phyloP scores from a whole-genome alignment of 1,284 basidiomycete genomes.

The Marasmius tenuissimus region DNA sequence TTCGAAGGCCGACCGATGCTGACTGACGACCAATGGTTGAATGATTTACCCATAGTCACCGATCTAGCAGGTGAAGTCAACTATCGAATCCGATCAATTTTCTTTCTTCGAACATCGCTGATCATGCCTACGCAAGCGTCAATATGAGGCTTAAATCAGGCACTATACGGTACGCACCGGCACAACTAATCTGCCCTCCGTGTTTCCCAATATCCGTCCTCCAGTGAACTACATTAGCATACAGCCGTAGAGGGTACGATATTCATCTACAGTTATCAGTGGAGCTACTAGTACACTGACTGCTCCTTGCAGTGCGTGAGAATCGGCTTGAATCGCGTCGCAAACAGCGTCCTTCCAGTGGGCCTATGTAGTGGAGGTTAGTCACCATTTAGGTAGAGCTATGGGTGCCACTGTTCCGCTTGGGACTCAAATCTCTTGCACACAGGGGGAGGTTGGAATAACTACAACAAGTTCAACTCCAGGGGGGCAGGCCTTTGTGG shows the following conservation, averaged over 20 bases:
- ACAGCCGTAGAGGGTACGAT: conserved; percentile 41
- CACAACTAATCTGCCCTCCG: too few species aligned
- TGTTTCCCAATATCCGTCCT: too few species aligned
- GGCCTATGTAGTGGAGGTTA: conserved; percentile 42
- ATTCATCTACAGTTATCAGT: background rate
- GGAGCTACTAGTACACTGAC: too few species aligned
- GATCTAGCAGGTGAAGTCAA: conserved; percentile 30
- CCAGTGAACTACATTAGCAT: conserved; percentile 64
- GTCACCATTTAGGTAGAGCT: too few species aligned
- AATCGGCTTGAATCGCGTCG: too few species aligned
- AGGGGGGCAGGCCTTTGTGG: conserved; percentile 47
- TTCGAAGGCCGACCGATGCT: conserved; percentile 28
- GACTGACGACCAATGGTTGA: background rate
- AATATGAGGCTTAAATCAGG: conserved; percentile 60
- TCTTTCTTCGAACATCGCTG: background rate
- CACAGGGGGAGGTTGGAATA: conserved; percentile 42
- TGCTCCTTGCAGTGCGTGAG: too few species aligned
- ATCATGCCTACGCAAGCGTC: conserved; percentile 35
- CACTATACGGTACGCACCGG: conserved; percentile 40
- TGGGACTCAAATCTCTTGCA: background rate
- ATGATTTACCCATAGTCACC: conserved; percentile 38
- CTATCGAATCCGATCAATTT: background rate
- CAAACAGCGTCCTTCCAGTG: conserved; percentile 29
- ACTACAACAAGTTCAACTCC: conserved; percentile 50
- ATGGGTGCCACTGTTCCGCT: background rate